Percentiles rank a stretch among this genome's conserved stretches.
Conservation (phyloP, 495 filamentous ascomycete species). For the Lophium mytilinum region DNA sequence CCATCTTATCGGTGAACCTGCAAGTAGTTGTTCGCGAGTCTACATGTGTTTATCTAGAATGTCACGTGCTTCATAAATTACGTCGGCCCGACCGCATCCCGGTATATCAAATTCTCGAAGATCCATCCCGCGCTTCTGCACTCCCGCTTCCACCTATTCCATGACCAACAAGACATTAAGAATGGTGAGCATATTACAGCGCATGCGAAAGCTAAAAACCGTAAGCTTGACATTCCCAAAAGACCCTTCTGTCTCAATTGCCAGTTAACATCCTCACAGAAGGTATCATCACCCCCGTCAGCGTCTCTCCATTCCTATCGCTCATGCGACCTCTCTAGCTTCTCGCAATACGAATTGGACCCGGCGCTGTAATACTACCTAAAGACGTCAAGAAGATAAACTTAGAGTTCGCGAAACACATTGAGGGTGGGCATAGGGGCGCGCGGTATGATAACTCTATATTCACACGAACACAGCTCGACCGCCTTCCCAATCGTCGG, state of each 20-base stretch:
- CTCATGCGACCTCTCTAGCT: conserved; percentile 42
- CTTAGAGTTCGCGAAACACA: conserved; percentile 64
- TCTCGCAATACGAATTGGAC: conserved; percentile 62
- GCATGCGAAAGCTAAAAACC: conserved; percentile 67
- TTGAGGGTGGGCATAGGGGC: conserved; percentile 65
- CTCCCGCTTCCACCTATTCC: background rate
- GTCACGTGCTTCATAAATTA: too few relatives aligned
- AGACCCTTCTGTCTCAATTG: background rate
- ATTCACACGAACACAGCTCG: too few relatives aligned
- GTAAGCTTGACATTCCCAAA: conserved; percentile 44
- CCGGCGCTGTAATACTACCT: conserved; percentile 74
- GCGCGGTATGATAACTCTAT: conserved; percentile 55
- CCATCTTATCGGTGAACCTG: too few relatives aligned
- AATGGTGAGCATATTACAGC: conserved; percentile 73
- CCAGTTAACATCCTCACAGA: conserved; percentile 27
- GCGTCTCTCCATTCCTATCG: background rate
- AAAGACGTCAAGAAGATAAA: conserved; percentile 75
- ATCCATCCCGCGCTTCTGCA: background rate
- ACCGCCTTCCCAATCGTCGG: background rate
- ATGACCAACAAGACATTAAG: conserved; percentile 29
- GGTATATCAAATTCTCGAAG: conserved; percentile 18
- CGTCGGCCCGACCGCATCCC: background rate
- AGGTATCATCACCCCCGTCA: conserved; percentile 33
- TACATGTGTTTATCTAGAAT: background rate
- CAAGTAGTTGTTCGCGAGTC: too few relatives aligned